phyloP scores from a whole-genome alignment of 2,329 filamentous ascomycete genomes.

The Hypocrella siamensis region DNA sequence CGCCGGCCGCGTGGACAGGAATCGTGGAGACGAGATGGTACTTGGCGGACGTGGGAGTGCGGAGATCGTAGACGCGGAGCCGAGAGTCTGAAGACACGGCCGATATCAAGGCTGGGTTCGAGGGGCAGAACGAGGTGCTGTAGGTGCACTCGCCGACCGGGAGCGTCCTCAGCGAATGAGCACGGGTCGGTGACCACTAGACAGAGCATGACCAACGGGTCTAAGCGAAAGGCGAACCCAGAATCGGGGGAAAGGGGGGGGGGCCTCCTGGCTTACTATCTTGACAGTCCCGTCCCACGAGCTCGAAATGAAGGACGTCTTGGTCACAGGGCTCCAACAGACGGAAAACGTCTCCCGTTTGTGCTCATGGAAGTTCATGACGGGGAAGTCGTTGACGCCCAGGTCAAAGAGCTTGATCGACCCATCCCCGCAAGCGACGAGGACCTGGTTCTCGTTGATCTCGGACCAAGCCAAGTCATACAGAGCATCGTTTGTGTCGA shows the following conservation, averaged over 20 bases:
- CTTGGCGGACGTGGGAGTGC: constrained; percentile 68
- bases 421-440: constrained; percentile 82
- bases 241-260: background rate
- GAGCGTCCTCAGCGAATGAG: constrained; percentile 64
- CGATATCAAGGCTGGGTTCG: constrained; percentile 71
- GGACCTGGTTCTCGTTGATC: constrained; percentile 85
- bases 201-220: too few species aligned
- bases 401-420: constrained; percentile 91
- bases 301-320: constrained; percentile 78
- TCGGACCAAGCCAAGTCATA: constrained; percentile 95
- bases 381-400: constrained; percentile 63
- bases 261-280: constrained; percentile 36
- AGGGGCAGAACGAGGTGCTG: constrained; percentile 77
- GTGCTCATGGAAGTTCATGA: constrained; percentile 88
- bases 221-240: background rate
- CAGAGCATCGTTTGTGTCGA: constrained; percentile 92
- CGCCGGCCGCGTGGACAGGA: constrained; percentile 55
- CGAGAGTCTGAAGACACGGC: constrained; percentile 82
- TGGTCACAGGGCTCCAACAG: constrained; percentile 80
- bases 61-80: constrained; percentile 79
- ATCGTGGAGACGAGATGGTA: constrained; percentile 78
- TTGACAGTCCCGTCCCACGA: constrained; percentile 97
- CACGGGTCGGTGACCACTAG: constrained; percentile 70
- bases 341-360: constrained; percentile 86
- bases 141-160: constrained; percentile 92